Evolutionary conservation across 371 early-diverging fungal genomes (phyloP).

Genomic region (Mortierella sp.): DNA sequence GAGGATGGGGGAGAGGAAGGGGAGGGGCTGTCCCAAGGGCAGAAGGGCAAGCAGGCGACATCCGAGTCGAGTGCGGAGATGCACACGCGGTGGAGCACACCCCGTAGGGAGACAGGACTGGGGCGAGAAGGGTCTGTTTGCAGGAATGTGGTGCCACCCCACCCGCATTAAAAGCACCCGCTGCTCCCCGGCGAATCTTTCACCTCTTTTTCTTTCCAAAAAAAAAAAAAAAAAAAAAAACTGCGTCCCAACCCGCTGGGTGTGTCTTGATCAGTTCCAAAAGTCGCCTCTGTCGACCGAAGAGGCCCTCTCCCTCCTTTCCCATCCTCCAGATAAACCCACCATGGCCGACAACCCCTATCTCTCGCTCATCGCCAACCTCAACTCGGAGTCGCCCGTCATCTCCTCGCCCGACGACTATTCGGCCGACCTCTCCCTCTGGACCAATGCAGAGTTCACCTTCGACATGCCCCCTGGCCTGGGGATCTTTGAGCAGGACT

Average conservation of each 20-base stretch:
- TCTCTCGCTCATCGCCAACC: constrained; percentile 48
- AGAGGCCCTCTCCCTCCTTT: constrained; percentile 20
- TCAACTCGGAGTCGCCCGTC: constrained; percentile 46
- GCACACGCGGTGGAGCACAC: too few species aligned
- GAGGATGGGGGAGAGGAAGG: too few species aligned
- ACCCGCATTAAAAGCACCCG: too few species aligned
- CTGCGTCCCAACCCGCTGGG: constrained; percentile 49
- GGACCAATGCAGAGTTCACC: constrained; percentile 72
- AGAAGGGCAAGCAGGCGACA: too few species aligned
- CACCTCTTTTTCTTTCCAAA: constrained; percentile 19
- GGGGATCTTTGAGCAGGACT: constrained; percentile 64
- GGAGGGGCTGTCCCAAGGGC: too few species aligned
- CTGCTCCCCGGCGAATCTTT: too few species aligned
- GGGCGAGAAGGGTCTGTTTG: too few species aligned
- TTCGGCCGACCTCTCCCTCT: constrained; percentile 55
- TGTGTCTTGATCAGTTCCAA: constrained; percentile 19
- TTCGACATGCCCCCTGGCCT: constrained; percentile 72
- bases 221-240: constrained; percentile 15
- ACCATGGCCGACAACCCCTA: constrained; percentile 47
- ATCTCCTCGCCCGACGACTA: constrained; percentile 53
- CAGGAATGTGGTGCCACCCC: too few species aligned
- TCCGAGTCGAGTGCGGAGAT: too few species aligned
- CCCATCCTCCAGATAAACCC: not conserved
- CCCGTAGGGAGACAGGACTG: too few species aligned
- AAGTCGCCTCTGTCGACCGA: constrained; percentile 55